Evolutionary conservation across 768 basidiomycete species (phyloP).

Genomic region (Daedalea quercina): DNA sequence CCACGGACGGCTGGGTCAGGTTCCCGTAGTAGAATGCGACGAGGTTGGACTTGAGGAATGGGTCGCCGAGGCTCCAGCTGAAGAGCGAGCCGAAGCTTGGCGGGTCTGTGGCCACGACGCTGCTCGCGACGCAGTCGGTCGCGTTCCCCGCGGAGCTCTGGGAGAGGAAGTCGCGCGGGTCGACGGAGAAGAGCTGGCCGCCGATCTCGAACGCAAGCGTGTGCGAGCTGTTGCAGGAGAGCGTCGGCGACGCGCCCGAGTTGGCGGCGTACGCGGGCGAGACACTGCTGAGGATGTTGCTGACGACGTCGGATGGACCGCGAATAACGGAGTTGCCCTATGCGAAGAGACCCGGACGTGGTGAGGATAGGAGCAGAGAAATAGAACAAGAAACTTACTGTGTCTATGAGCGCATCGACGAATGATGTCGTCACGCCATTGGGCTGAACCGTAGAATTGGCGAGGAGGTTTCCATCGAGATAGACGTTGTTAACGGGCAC

Average conservation of each 20-base stretch:
- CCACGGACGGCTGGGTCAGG: conserved; percentile 56
- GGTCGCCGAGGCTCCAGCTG: conserved; percentile 73
- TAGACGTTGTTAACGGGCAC: conserved; percentile 65
- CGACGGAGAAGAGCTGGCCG: conserved; percentile 65
- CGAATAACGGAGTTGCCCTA: conserved; percentile 77
- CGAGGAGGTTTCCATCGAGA: conserved; percentile 57
- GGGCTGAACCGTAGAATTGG: conserved; percentile 44
- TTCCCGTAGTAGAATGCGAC: conserved; percentile 75
- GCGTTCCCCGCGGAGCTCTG: conserved; percentile 34
- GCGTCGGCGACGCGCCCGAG: conserved; percentile 23
- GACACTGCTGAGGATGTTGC: conserved; percentile 34
- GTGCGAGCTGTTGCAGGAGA: conserved; percentile 56
- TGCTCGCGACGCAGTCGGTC: conserved; percentile 40
- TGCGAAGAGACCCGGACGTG: background rate
- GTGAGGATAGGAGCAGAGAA: background rate
- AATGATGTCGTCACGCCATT: conserved; percentile 30
- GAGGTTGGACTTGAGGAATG: conserved; percentile 73
- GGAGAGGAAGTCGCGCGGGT: conserved; percentile 63
- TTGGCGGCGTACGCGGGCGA: conserved; percentile 25
- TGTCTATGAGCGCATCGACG: conserved; percentile 66
- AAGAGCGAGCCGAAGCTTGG: conserved; percentile 55
- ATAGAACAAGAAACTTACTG: conserved; percentile 34
- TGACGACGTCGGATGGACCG: conserved; percentile 61
- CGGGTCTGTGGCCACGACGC: conserved; percentile 57
- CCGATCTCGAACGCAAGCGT: conserved; percentile 63